Evolutionary conservation across 2,329 filamentous ascomycete genomes (phyloP).

Genomic region (Niveomyces coronatus): DNA sequence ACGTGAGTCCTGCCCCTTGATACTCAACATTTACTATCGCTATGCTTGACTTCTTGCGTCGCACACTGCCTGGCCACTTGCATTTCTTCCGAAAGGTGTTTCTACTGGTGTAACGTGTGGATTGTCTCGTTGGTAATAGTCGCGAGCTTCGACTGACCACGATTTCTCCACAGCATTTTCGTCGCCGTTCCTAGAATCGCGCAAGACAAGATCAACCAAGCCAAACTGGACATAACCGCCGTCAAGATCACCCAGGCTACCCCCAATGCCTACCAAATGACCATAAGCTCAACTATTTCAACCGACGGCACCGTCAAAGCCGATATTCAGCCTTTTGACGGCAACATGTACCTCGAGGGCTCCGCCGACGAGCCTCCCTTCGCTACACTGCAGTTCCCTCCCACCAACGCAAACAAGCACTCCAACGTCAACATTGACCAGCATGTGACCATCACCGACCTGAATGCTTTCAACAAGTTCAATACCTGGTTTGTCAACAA

Average conservation of each 20-base stretch:
- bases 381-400: constrained; percentile 39
- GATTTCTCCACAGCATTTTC: constrained; percentile 35
- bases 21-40: neutral
- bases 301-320: constrained; percentile 43
- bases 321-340: constrained; percentile 38
- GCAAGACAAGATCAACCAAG: constrained; percentile 44
- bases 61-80: too few relatives aligned
- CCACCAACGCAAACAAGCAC: constrained; percentile 36
- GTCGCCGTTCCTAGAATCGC: constrained; percentile 46
- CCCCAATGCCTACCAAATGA: constrained; percentile 35
- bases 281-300: constrained; percentile 45
- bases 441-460: constrained; percentile 33
- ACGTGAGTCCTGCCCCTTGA: constrained; percentile 45
- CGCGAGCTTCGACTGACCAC: too few relatives aligned
- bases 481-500: constrained; percentile 43
- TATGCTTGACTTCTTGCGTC: neutral
- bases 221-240: constrained; percentile 45
- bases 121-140: neutral
- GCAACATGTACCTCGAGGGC: constrained; percentile 45
- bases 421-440: constrained; percentile 44
- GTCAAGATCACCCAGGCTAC: constrained; percentile 39
- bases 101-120: neutral
- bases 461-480: constrained; percentile 42
- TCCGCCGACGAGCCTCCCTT: constrained; percentile 37
- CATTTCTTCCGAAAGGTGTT: neutral